These are phyloP conservation scores for Antrodiella citrinella DNA, from an alignment of 768 basidiomycete species.

Conservation along the genomic window DNA sequence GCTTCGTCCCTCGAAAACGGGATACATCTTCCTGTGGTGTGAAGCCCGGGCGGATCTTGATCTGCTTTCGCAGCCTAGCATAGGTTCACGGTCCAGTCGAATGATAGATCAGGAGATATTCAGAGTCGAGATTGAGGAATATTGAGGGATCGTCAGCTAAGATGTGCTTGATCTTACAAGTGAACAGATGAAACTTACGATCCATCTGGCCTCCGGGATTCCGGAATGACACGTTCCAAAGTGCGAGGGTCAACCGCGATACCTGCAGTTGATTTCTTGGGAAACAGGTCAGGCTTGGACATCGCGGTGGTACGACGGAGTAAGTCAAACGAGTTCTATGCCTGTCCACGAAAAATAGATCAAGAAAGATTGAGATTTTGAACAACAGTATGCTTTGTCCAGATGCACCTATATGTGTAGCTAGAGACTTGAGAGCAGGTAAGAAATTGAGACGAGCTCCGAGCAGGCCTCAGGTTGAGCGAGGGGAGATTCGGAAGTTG, in stretches of 20 bases:
- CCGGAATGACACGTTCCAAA: slow-evolving; percentile 82
- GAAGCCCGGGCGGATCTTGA: slow-evolving; percentile 87
- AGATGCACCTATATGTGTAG: too few relatives aligned
- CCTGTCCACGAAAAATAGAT: too few relatives aligned
- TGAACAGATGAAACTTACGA: slow-evolving; percentile 44
- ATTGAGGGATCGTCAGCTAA: background rate
- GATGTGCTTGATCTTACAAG: background rate
- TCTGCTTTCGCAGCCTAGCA: slow-evolving; percentile 66
- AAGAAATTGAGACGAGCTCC: too few relatives aligned
- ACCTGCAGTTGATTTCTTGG: slow-evolving; percentile 63
- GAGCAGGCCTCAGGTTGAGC: too few relatives aligned
- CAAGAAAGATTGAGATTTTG: too few relatives aligned
- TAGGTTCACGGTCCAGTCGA: slow-evolving; percentile 1
- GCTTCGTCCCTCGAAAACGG: slow-evolving; percentile 75
- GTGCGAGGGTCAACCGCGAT: slow-evolving; percentile 83
- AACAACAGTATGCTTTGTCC: too few relatives aligned
- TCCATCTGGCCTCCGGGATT: slow-evolving; percentile 77
- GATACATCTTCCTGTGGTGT: slow-evolving; percentile 91
- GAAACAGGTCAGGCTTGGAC: slow-evolving; percentile 72
- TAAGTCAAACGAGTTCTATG: too few relatives aligned
- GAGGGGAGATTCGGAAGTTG: too few relatives aligned
- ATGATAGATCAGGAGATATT: background rate
- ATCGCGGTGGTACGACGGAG: too few relatives aligned
- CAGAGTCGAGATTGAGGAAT: background rate
- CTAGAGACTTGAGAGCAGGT: too few relatives aligned